Conservation (phyloP, 768 basidiomycete genomes). For the Collybia sp. region DNA sequence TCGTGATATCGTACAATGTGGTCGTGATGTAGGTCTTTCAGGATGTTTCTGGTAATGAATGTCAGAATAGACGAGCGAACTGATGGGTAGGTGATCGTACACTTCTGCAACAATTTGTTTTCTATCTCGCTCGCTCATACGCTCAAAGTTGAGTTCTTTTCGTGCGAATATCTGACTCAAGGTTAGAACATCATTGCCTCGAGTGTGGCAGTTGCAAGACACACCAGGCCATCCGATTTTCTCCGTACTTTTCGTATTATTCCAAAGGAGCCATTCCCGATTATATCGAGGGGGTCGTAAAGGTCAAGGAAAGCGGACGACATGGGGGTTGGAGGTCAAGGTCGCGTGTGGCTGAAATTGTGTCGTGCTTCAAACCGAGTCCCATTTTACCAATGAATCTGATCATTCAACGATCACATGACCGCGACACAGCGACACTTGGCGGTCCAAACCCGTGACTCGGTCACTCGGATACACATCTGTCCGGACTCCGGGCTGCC, state of each 20-base stretch:
- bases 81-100: slow-evolving; percentile 47
- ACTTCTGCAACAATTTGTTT: slow-evolving; percentile 98
- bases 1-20: slow-evolving; percentile 97
- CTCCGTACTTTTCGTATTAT: slow-evolving; percentile 93
- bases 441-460: too few relatives aligned
- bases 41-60: slow-evolving; percentile 67
- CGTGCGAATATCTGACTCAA: slow-evolving; percentile 70
- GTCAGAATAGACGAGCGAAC: neutral
- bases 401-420: neutral
- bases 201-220: slow-evolving; percentile 22
- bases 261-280: slow-evolving; percentile 97
- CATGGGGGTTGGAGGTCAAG: slow-evolving; percentile 10
- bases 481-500: too few relatives aligned
- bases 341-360: too few relatives aligned
- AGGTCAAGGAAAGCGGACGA: slow-evolving; percentile 55
- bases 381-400: neutral
- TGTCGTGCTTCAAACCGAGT: neutral
- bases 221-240: slow-evolving; percentile 76
- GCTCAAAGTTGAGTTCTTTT: slow-evolving; percentile 96
- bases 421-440: neutral
- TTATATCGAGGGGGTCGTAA: slow-evolving; percentile 86
- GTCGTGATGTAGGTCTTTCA: slow-evolving; percentile 92
- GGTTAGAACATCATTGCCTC: neutral
- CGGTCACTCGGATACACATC: too few relatives aligned
- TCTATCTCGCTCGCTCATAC: slow-evolving; percentile 93